Evolutionary conservation across 768 basidiomycete genomes (phyloP).

Genomic region (Leccinum fibrillosum): DNA sequence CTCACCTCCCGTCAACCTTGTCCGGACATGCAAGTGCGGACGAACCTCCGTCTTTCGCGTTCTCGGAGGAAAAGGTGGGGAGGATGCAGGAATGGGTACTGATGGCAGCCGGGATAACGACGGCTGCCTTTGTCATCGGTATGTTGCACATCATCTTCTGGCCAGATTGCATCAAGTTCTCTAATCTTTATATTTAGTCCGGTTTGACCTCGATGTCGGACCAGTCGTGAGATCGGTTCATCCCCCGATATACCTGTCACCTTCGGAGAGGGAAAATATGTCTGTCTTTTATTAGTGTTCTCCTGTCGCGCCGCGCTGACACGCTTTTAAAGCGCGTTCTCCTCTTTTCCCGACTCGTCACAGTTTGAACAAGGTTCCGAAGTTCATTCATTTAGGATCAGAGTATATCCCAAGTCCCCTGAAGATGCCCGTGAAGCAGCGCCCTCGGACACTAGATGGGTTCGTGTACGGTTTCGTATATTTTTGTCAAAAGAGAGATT

Average conservation of each 20-base stretch:
- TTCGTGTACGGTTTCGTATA: conserved; percentile 77
- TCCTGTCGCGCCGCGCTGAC: conserved; percentile 4
- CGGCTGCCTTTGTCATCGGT: conserved; percentile 57
- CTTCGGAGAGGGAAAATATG: conserved; percentile 81
- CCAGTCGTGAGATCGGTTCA: conserved; percentile 72
- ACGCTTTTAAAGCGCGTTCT: conserved; percentile 66
- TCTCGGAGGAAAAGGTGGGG: conserved; percentile 44
- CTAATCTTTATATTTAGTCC: conserved; percentile 43
- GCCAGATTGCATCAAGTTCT: neutral
- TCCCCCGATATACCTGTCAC: conserved; percentile 61
- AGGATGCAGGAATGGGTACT: conserved; percentile 66
- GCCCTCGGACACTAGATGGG: conserved; percentile 50
- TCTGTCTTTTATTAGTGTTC: conserved; percentile 25
- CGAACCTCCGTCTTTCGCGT: conserved; percentile 41
- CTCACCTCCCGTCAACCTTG: conserved; percentile 34
- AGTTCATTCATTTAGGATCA: conserved; percentile 83
- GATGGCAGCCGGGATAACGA: too few relatives aligned
- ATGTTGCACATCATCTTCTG: conserved; percentile 18
- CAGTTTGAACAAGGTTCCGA: conserved; percentile 84
- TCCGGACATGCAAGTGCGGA: conserved; percentile 30
- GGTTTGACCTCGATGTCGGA: conserved; percentile 87
- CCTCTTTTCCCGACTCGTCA: conserved; percentile 85
- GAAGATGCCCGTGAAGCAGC: conserved; percentile 17
- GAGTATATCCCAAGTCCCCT: conserved; percentile 39
- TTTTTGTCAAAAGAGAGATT: conserved; percentile 69